Percentiles rank a stretch among this genome's conserved stretches.
These are phyloP conservation scores for Allantophomopsis lycopodina DNA, from an alignment of 2,329 filamentous ascomycete genomes.

Conservation along the genomic window DNA sequence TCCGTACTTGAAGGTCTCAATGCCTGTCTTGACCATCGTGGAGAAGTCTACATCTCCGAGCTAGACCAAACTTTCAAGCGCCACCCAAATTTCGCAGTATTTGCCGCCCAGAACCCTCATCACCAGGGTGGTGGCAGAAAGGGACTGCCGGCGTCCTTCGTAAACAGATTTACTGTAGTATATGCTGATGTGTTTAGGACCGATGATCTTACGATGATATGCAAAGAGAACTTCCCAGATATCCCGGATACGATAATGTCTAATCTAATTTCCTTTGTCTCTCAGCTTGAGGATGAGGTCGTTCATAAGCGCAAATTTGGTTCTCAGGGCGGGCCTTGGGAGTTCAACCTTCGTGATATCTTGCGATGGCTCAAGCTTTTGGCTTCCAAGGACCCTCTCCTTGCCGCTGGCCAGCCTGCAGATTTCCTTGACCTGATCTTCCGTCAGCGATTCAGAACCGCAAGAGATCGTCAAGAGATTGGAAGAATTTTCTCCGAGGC, in stretches of 20 bases:
- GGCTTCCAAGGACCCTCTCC: conserved; percentile 42
- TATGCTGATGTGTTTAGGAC: conserved; percentile 84
- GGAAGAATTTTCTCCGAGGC: conserved; percentile 50
- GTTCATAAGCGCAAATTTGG: conserved; percentile 44
- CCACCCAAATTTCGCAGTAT: conserved; percentile 83
- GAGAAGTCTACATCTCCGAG: conserved; percentile 90
- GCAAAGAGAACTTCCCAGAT: conserved; percentile 58
- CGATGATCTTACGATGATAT: conserved; percentile 73
- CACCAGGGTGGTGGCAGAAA: conserved; percentile 94
- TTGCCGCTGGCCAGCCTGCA: conserved; percentile 43
- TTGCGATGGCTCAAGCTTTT: conserved; percentile 74
- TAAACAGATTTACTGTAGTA: conserved; percentile 95
- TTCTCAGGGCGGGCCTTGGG: conserved; percentile 69
- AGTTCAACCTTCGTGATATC: conserved; percentile 86
- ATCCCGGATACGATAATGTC: conserved; percentile 44
- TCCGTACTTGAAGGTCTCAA: conserved; percentile 94
- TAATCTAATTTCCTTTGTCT: conserved; percentile 68
- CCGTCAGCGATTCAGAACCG: conserved; percentile 71
- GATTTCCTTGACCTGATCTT: conserved; percentile 78
- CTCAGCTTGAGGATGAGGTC: conserved; percentile 60
- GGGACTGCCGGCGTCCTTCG: conserved; percentile 86
- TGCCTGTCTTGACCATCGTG: conserved; percentile 89
- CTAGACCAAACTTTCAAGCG: conserved; percentile 87
- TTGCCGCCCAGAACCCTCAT: conserved; percentile 95
- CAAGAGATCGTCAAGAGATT: conserved; percentile 52